Percentiles rank a stretch among this genome's conserved stretches.
These are phyloP conservation scores for Amanita polypyramis DNA, from an alignment of 768 basidiomycete species.

Conservation along the genomic window DNA sequence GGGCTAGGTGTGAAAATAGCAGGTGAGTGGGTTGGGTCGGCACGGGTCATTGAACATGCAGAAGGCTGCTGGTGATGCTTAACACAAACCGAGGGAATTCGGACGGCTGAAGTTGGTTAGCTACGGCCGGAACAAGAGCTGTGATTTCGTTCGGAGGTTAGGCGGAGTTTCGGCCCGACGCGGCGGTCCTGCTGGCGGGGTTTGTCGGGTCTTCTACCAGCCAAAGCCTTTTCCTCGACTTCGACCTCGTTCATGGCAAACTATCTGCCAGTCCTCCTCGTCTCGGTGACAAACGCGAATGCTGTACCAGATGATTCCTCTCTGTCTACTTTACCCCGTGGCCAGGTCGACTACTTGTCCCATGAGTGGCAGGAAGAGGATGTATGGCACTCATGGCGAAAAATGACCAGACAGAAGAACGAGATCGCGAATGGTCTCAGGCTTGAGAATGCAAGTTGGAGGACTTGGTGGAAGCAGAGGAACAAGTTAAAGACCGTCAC, in stretches of 20 bases:
- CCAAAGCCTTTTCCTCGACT: background rate
- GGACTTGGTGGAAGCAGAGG: constrained; percentile 99
- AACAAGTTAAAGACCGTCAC: constrained; percentile 92
- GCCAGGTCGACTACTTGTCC: constrained; percentile 97
- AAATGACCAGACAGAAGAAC: constrained; percentile 97
- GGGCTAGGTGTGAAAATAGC: no score
- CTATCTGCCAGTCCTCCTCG: constrained; percentile 61
- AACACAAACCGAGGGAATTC: no score
- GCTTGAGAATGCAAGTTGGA: constrained; percentile 96
- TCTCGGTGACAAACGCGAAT: constrained; percentile 43
- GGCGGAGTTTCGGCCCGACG: constrained; percentile 1
- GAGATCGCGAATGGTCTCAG: constrained; percentile 92
- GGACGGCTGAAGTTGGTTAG: no score
- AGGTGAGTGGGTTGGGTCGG: no score
- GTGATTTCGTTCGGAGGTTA: constrained; percentile 2
- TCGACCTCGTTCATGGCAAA: constrained; percentile 37
- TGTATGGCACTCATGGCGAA: constrained; percentile 96
- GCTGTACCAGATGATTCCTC: constrained; percentile 62
- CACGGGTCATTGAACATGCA: no score
- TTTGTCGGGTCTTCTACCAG: constrained; percentile 3
- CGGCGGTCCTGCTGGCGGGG: constrained; percentile 4
- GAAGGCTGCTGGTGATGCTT: no score
- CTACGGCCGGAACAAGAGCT: constrained; percentile 5
- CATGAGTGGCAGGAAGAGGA: constrained; percentile 98
- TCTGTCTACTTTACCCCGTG: constrained; percentile 75